Conservation (phyloP, 2,329 filamentous ascomycete genomes). For the Aspergillus tubingensis region DNA sequence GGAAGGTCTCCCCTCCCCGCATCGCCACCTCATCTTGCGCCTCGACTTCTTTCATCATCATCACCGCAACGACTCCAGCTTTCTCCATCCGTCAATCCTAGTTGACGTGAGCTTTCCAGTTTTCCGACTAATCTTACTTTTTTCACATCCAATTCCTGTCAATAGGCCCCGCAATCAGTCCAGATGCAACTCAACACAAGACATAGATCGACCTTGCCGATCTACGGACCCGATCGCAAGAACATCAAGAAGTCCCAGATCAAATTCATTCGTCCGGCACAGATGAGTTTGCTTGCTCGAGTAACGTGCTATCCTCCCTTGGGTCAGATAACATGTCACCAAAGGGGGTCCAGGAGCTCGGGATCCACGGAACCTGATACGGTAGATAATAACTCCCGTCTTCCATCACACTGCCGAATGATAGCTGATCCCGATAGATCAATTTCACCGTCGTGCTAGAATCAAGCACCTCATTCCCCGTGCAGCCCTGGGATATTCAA, state of each 20-base stretch:
- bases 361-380: conserved; percentile 24
- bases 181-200: conserved; percentile 17
- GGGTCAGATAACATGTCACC: conserved; percentile 69
- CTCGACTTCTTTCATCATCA: neutral
- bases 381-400: conserved; percentile 21
- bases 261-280: conserved; percentile 30
- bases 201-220: conserved; percentile 23
- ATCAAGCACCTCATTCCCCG: conserved; percentile 56
- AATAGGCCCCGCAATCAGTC: neutral
- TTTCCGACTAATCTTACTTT: neutral
- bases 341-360: conserved; percentile 36
- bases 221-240: conserved; percentile 16
- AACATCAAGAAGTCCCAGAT: conserved; percentile 23
- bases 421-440: conserved; percentile 39
- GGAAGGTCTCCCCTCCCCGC: conserved; percentile 15
- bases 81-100: neutral
- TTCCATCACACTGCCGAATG: neutral
- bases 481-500: conserved; percentile 68
- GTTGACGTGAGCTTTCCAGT: neutral
- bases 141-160: neutral
- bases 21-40: conserved; percentile 12
- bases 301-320: conserved; percentile 70
- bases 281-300: conserved; percentile 55
- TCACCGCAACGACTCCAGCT: neutral
- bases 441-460: conserved; percentile 71